Base-by-base conservation (phyloP, 352 stramenopile genomes). In the Pseudoperonospora humuli region DNA sequence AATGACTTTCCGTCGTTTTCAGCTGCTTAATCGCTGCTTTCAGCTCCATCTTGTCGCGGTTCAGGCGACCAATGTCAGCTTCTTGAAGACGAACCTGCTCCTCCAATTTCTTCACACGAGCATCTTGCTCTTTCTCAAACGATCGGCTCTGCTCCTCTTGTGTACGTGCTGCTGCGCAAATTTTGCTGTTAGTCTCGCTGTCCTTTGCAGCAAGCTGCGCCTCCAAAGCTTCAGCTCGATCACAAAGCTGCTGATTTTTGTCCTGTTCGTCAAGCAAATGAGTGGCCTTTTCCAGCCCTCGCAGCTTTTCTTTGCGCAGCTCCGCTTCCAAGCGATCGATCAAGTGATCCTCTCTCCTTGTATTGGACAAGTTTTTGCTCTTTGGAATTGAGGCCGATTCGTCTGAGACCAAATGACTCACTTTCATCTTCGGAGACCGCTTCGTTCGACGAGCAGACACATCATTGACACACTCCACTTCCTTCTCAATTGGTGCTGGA, bases 271-370 rank as follows among this genome's bases (percentile, higher is more conserved):
- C 62, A 4, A 86, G 54, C 13, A 87, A 38, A 21, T 79, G 67
- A 1, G 70, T 75, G 68, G 81, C 84, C 44, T 84, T 85, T 20
- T 82, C 55, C 29, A 86, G 43, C 28, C 83, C 70, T 14, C 67
- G 70, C 46, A 75, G 75, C 52, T 87, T 84, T 38, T 90, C 77
- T 4, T 70, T 72, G 37, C 84, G 63, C 3, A 90, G 40, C 35
- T 84, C 67, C 11, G 42, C 33, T 50, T 73, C 61, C n/a, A 84
- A 39, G 3, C 48, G 43, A 32, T 50, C 39, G 3, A 43, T 20
- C 13, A 33, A n/a, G 21, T 60, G 57, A 3, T 40, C 34, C 1
- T 62, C 40, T 1, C 3, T 50, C 15, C 15, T 35, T 13, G 28
- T 24, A 38, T 5, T 57, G 7, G 38, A 33, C 5, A n/a, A 25